Base-by-base conservation (phyloP, 148 eudicot genomes). In the Persicaria maculosa region DNA sequence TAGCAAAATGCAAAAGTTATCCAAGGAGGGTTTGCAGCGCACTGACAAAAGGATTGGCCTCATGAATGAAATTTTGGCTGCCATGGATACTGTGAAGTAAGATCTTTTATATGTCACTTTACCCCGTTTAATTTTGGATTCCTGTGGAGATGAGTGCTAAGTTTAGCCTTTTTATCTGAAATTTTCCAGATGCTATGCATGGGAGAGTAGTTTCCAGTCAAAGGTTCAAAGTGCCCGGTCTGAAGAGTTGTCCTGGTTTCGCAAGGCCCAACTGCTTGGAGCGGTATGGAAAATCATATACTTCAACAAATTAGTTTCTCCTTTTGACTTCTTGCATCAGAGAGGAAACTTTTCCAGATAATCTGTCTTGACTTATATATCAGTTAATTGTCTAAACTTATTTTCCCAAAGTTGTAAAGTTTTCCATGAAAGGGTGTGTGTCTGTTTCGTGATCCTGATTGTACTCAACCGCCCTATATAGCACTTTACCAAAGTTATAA, bases 41-140 rank as follows among this genome's bases (percentile, higher is more conserved):
- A 91, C 96, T 0, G 96, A 92, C 83, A 94, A 90, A 84, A 89
- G 98, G 86, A 94, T 94, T 79, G 98, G 98, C 58, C 93, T 94
- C 64, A 91, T 94, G 97, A 94, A 90, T 88, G 98, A 94, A 81
- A 83, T 94, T 59, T 87, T 94, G 84, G 96, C 95, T 55, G 95
- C 97, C 72, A 94, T 94, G 98, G 98, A 94, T 81, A 88, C 91
- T 47, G 97, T 94, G 74, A 94, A 94, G 98, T 94, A 91, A 79
- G 86, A 10, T 76, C 71, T 55, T 75, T 25, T 55, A 36, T 48
- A 36, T 31, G 22, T 50, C 15, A 15, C 20, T 71, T 19, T 75
- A 1, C 46, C 46, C 31, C 16, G 22, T 69, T 17, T 11, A 25
- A 25, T 44, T 44, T 44, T 44, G 48, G 47, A 16, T 4, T 68